Evolutionary conservation across 2,329 filamentous ascomycete species (phyloP).

Genomic region (Cyphellophora attinorum): DNA sequence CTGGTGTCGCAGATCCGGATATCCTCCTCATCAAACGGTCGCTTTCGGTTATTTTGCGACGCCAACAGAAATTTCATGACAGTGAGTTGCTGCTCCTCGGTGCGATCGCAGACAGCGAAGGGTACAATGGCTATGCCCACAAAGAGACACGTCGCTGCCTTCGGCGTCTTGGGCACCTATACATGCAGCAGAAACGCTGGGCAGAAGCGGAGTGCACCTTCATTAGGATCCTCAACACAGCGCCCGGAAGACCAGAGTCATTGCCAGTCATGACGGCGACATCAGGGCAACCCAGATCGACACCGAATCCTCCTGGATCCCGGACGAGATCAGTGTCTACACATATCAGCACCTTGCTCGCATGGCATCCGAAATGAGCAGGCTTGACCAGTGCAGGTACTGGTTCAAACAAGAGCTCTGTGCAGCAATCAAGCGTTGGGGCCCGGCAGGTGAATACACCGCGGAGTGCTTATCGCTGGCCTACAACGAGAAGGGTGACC

Average conservation of each 20-base stretch:
- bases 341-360: conserved; percentile 2
- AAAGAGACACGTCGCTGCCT: conserved; percentile 3
- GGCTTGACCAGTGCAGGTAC: not conserved
- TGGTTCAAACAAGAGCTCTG: conserved; percentile 1
- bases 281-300: too few relatives aligned
- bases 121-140: not conserved
- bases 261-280: too few relatives aligned
- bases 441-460: not conserved
- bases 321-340: conserved; percentile 2
- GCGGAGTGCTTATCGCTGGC: conserved; percentile 2
- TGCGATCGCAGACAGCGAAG: conserved; percentile 4
- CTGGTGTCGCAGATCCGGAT: not conserved
- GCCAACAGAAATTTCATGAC: not conserved
- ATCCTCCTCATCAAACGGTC: conserved; percentile 2
- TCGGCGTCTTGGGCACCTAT: conserved; percentile 2
- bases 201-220: not conserved
- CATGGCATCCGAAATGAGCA: conserved; percentile 1
- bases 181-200: conserved; percentile 1
- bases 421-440: conserved; percentile 3
- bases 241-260: conserved; percentile 1
- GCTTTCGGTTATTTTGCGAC: conserved; percentile 1
- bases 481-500: conserved; percentile 1
- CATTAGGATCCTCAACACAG: conserved; percentile 1
- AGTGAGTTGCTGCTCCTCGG: conserved; percentile 50
- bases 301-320: conserved; percentile 1